These are phyloP conservation scores for Corymbia citriodora DNA, from an alignment of 441 rosid species.

Conservation along the genomic window DNA sequence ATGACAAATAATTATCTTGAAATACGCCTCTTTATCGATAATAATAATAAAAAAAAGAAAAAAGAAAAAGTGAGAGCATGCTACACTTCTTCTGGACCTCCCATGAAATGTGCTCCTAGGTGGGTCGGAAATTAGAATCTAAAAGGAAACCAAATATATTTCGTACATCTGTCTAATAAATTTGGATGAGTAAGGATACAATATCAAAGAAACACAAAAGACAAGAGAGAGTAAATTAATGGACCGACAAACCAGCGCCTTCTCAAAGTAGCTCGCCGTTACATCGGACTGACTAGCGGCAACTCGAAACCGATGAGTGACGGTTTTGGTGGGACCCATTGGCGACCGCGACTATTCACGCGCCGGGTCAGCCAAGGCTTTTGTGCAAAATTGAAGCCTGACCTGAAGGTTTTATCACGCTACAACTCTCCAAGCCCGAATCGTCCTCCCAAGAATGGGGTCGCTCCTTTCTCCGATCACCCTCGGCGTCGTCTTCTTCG, in stretches of 20 bases:
- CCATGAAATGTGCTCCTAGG: neutral
- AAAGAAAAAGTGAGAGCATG: neutral
- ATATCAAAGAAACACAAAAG: neutral
- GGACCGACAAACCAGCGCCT: neutral
- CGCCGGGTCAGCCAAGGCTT: neutral
- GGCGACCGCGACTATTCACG: neutral
- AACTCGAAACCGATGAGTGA: neutral
- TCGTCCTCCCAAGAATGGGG: too few relatives aligned
- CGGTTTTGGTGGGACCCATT: neutral
- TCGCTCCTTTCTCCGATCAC: too few relatives aligned
- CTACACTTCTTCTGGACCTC: neutral
- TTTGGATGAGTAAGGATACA: neutral
- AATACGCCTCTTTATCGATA: neutral
- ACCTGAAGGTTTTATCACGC: neutral
- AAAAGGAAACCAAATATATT: too few relatives aligned
- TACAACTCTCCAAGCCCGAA: neutral
- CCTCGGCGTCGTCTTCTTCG: too few relatives aligned
- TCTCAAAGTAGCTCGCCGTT: neutral
- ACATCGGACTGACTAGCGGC: neutral
- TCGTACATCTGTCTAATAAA: too few relatives aligned
- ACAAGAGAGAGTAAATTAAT: neutral
- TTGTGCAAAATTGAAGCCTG: too few relatives aligned
- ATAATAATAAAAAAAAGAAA: too few relatives aligned
- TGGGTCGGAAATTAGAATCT: too few relatives aligned
- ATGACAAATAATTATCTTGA: neutral